phyloP scores from a whole-genome alignment of 208 protist species.

The Vickermania spadyakhi region DNA sequence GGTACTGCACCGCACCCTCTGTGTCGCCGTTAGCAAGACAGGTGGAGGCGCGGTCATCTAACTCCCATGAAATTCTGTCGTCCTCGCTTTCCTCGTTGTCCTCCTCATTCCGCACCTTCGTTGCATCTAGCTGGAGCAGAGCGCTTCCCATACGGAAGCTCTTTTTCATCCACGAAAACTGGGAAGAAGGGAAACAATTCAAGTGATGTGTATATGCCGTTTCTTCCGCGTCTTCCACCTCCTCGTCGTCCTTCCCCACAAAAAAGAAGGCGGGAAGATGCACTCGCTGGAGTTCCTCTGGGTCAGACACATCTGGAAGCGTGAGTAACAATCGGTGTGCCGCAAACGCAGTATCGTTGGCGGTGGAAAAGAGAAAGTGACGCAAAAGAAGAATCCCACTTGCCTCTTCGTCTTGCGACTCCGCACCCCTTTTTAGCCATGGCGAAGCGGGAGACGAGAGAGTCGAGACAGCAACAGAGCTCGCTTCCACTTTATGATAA shows the following conservation, averaged over 20 bases:
- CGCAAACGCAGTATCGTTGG: constrained; percentile 1
- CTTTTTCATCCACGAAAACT: neutral
- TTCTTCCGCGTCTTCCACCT: neutral
- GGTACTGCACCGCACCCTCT: constrained; percentile 32
- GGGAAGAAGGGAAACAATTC: neutral
- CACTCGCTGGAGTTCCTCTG: constrained; percentile 56
- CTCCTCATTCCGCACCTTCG: neutral
- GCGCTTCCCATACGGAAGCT: neutral
- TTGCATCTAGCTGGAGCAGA: neutral
- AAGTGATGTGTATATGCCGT: neutral
- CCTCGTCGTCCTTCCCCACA: constrained; percentile 11
- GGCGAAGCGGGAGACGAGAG: constrained; percentile 14
- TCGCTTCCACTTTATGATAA: neutral
- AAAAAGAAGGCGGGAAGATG: constrained; percentile 69
- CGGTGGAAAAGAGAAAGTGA: neutral
- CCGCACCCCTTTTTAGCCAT: neutral
- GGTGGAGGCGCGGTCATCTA: constrained; percentile 65
- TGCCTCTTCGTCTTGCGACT: constrained; percentile 4
- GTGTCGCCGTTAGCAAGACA: constrained; percentile 54
- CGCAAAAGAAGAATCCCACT: neutral
- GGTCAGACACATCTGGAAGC: constrained; percentile 56
- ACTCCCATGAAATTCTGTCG: neutral
- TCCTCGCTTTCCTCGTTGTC: neutral
- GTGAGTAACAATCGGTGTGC: constrained; percentile 42
- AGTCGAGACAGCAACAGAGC: constrained; percentile 9